Conservation (phyloP, 2,329 filamentous ascomycete genomes). For the Eutypa lata region DNA sequence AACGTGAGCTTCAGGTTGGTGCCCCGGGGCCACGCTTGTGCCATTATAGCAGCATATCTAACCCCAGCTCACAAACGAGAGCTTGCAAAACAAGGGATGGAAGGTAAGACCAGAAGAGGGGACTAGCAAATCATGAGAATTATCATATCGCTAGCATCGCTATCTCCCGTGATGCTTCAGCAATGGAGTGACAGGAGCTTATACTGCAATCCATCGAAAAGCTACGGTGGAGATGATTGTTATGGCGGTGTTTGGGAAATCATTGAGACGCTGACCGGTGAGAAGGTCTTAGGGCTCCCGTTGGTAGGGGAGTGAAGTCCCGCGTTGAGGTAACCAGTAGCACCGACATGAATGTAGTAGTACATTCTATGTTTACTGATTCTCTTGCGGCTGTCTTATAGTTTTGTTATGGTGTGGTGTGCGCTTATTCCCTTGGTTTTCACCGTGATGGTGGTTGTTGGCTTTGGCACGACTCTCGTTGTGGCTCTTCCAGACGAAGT, state of each 20-base stretch:
- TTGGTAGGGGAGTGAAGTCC: no score
- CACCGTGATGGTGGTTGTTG: constrained; percentile 38
- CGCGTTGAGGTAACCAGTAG: background rate
- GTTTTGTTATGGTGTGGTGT: constrained; percentile 26
- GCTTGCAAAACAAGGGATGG: background rate
- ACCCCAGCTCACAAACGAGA: background rate
- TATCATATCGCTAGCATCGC: background rate
- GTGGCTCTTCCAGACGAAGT: constrained; percentile 93
- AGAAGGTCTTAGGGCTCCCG: no score
- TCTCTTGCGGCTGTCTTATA: constrained; percentile 25
- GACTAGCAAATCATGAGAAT: background rate
- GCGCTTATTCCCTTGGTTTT: constrained; percentile 30
- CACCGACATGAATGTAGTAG: background rate
- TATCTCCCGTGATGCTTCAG: background rate
- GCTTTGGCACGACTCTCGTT: constrained; percentile 89
- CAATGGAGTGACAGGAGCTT: no score
- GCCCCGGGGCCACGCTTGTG: background rate
- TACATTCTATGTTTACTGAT: constrained; percentile 23
- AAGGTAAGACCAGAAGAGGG: background rate
- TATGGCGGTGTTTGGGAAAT: no score
- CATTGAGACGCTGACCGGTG: no score
- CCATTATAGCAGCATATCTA: background rate
- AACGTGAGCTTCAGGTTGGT: background rate
- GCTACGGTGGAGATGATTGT: no score
- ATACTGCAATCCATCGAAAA: no score